Conservation (phyloP, 1,284 basidiomycete genomes). For the Spongispora temasekensis region DNA sequence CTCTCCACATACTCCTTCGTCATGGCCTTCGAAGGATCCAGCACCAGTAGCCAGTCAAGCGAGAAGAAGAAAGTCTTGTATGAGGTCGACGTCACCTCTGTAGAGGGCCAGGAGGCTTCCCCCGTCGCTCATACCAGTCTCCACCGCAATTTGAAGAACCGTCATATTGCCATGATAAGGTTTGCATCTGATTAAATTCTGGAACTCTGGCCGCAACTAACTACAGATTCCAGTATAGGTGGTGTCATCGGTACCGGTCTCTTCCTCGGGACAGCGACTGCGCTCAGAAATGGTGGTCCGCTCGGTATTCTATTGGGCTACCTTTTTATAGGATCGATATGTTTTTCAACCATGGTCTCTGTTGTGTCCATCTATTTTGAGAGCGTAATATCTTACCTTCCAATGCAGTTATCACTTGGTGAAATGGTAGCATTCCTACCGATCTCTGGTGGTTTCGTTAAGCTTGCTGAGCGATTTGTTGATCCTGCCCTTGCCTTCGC, state of each 20-base stretch:
- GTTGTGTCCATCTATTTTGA: background rate
- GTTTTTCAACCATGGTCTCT: constrained; percentile 26
- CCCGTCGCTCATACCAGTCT: constrained; percentile 12
- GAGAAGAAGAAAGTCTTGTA: background rate
- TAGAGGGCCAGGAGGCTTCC: constrained; percentile 10
- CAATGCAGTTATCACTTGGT: constrained; percentile 30
- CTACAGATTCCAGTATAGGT: constrained; percentile 27
- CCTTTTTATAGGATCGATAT: constrained; percentile 30
- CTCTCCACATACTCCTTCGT: background rate
- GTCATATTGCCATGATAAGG: constrained; percentile 39
- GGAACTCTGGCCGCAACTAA: background rate
- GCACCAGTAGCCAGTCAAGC: too few relatives aligned
- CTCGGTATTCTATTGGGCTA: constrained; percentile 35
- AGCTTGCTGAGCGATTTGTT: constrained; percentile 66
- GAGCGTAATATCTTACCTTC: background rate
- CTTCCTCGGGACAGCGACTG: constrained; percentile 37
- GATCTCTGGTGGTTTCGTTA: constrained; percentile 60
- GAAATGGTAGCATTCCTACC: constrained; percentile 39
- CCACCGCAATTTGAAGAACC: constrained; percentile 30
- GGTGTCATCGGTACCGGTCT: constrained; percentile 51
- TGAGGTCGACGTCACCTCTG: constrained; percentile 4
- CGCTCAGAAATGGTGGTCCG: constrained; percentile 29
- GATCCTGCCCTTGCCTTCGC: constrained; percentile 68
- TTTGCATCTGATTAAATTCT: background rate
- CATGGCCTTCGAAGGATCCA: constrained; percentile 24